Base-by-base conservation (phyloP, 139 green algal genomes). In the Ettlia oleoabundans region DNA sequence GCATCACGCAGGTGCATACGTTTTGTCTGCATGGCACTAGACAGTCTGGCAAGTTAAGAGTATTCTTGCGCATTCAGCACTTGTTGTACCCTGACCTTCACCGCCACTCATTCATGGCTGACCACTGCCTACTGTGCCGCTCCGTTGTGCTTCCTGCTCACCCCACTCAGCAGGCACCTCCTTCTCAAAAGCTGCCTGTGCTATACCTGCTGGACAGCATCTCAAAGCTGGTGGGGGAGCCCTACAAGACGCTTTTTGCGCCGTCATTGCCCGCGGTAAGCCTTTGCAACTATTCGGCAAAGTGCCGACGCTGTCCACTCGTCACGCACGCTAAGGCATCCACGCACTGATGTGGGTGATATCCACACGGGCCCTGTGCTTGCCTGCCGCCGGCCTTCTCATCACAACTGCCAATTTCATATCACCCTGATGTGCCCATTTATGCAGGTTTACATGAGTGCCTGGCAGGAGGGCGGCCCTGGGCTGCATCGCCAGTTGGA, bases 181-280 rank as follows among this genome's bases (percentile, higher is more conserved):
- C 52, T 2, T 30, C 79, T 9, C 68, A 75, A 5, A 96, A 96
- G 89, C 87, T 96, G 55, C 91, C 89, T 3, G 86, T 85, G 4
- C 85, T 96, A 1, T 97, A 96, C 83, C 83, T 96, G 28, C 35
- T 97, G 13, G 93, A 96, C 68, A 93, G 87, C 80, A 96, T 96
- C 38, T 81, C 89, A 28, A 97, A 97, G 82, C 92, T 93, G 55
- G 85, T 95, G 8, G 82, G 88, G 1, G 85, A 91, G 63, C 88
- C 87, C 3, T 96, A 94, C 81, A 84, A 84, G 15, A 38, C 66
- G 9, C 65, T 86, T 0, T 96, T 96, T 40, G 66, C 80, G 1
- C 28, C 63, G 21, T 58, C 63, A 28, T 52, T 93, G 35, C 47
- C 81, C 21, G 78, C 93, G 84, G 90, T 92, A 41, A 53, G 84